Conservation (phyloP, 768 basidiomycete genomes). For the Cubamyces sp. region DNA sequence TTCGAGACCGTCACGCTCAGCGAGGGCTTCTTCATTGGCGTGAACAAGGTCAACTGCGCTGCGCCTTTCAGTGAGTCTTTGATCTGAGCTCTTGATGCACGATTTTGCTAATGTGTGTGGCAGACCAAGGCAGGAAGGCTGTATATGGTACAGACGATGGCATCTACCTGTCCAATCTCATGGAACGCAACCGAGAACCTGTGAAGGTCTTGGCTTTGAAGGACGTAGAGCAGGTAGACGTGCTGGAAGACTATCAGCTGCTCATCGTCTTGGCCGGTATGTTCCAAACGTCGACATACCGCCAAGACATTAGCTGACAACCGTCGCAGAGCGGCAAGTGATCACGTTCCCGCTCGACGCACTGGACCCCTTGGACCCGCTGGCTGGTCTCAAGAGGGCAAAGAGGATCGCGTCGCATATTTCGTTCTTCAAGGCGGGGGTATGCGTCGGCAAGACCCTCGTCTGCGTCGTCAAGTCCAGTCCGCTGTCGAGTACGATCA, state of each 20-base stretch:
- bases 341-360: slow-evolving; percentile 96
- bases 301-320: neutral
- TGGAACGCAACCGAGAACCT: slow-evolving; percentile 77
- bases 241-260: slow-evolving; percentile 94
- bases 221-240: slow-evolving; percentile 94
- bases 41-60: slow-evolving; percentile 92
- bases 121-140: slow-evolving; percentile 81
- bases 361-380: slow-evolving; percentile 86
- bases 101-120: neutral
- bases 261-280: slow-evolving; percentile 98
- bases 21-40: slow-evolving; percentile 85
- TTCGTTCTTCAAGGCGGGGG: slow-evolving; percentile 96
- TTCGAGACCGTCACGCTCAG: slow-evolving; percentile 87
- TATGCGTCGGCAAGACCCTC: slow-evolving; percentile 86
- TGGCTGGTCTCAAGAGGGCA: slow-evolving; percentile 88
- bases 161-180: slow-evolving; percentile 90
- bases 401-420: slow-evolving; percentile 96
- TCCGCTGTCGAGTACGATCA: slow-evolving; percentile 95
- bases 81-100: neutral
- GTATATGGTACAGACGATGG: slow-evolving; percentile 99
- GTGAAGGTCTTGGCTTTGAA: slow-evolving; percentile 86
- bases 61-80: slow-evolving; percentile 76
- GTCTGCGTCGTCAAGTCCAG: slow-evolving; percentile 98
- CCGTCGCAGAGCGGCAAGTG: slow-evolving; percentile 83
- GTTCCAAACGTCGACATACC: neutral